Base-by-base conservation (phyloP, 805 yeast species). In the Saccharomycopsis sp. region DNA sequence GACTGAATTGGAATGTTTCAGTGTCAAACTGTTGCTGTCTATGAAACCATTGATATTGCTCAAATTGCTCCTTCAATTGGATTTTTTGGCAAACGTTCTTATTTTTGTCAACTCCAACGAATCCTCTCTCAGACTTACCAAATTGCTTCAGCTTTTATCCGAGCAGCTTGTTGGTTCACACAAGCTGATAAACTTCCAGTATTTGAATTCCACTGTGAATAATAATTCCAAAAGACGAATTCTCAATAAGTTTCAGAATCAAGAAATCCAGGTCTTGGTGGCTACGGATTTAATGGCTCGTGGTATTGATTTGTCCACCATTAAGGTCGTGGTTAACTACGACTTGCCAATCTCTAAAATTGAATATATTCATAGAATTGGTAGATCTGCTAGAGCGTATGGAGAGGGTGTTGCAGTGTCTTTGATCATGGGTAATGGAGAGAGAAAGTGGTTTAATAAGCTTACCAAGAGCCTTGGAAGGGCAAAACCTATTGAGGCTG, bases 301-400 rank as follows among this genome's bases (percentile, higher is more conserved):
- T 72, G 99, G 99, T 74, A 80, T 94, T 53, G 97, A 92, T 71
- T 78, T 94, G 51, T 72, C 78, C 15, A 77, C 82, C 2, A 81
- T 94, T 53, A 77, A 81, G 50, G 80, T 82, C 61, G 97, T 94
- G 12, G 74, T 94, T 54, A 94, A 94, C 71, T 94, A 94, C 70
- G 98, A 94, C 67, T 70, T 91, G 56, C 99, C 99, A 21, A 77
- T 82, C 24, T 87, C 97, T 0, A 79, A 91, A 0, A 84, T 95
- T 62, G 98, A 94, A 65, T 94, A 94, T 64, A 90, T 94, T 24
- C 99, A 94, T 71, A 80, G 99, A 66, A 90, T 91, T 46, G 99
- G 99, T 47, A 84, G 99, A 75, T 91, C 98, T 0, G 97, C 98
- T 1, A 83, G 99, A 73, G 99, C 99, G 1, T 85, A 87, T 54